Evolutionary conservation across 164 flowering plant species (phyloP).

Genomic region (Umbellularia californica): DNA sequence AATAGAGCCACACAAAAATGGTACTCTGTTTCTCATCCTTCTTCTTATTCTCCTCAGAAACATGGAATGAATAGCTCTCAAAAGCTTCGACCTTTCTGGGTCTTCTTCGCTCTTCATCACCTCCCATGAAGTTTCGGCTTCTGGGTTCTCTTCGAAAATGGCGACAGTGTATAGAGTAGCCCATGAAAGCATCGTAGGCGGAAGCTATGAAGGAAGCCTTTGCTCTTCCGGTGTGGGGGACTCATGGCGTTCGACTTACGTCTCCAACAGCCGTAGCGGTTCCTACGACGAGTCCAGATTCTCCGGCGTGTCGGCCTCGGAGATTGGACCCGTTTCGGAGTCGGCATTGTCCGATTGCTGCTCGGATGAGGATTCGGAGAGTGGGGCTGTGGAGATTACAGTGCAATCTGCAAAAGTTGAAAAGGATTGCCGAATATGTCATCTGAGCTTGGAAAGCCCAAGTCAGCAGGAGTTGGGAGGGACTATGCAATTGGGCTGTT

Average conservation of each 20-base stretch:
- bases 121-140: constrained; percentile 8
- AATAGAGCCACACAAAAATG: neutral
- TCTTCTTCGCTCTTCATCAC: neutral
- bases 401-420: constrained; percentile 52
- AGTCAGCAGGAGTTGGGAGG: constrained; percentile 49
- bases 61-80: constrained; percentile 3
- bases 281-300: constrained; percentile 51
- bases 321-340: constrained; percentile 32
- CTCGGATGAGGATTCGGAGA: constrained; percentile 35
- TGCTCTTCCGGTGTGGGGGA: constrained; percentile 35
- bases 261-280: constrained; percentile 28
- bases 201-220: constrained; percentile 9
- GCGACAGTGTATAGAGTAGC: constrained; percentile 23
- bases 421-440: constrained; percentile 89
- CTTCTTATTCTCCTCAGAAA: neutral
- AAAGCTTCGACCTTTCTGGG: constrained; percentile 7
- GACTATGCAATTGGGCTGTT: constrained; percentile 83
- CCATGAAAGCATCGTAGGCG: constrained; percentile 21
- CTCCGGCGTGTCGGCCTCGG: constrained; percentile 42
- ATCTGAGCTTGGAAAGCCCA: constrained; percentile 58
- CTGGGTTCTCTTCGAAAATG: constrained; percentile 26
- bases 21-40: neutral
- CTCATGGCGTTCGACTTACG: constrained; percentile 33
- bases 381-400: constrained; percentile 37
- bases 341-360: constrained; percentile 54